Conservation (phyloP, 345 rosid genomes). For the Sisymbrium altissimum region DNA sequence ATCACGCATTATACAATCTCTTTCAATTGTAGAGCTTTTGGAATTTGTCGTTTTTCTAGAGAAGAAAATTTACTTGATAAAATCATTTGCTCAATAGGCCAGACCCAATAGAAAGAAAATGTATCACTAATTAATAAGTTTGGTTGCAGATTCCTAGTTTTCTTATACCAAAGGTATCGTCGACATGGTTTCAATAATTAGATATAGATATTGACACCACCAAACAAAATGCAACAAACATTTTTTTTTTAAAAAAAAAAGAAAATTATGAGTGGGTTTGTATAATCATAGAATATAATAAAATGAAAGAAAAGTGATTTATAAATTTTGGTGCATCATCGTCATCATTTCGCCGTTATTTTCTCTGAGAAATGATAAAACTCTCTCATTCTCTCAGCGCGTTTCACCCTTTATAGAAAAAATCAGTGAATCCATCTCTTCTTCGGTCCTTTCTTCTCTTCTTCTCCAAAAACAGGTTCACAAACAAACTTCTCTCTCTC, state of each 20-base stretch:
- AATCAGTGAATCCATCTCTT: slow-evolving; percentile 12
- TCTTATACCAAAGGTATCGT: background rate
- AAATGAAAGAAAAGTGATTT: background rate
- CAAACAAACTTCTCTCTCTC: background rate
- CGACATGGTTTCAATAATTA: background rate
- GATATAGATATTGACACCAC: background rate
- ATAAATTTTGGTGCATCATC: background rate
- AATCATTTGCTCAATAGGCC: too few relatives aligned
- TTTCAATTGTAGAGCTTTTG: background rate
- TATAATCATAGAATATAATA: background rate
- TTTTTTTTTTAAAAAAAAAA: background rate
- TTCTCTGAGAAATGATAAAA: background rate
- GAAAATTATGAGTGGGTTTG: background rate
- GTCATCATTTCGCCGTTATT: background rate
- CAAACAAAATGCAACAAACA: background rate
- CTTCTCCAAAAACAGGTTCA: slow-evolving; percentile 20
- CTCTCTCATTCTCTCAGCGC: slow-evolving; percentile 11
- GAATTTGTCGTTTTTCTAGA: too few relatives aligned
- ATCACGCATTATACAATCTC: background rate
- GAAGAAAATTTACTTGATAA: too few relatives aligned
- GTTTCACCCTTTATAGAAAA: slow-evolving; percentile 10
- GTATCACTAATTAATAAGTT: background rate
- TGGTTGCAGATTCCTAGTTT: background rate
- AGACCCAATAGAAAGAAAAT: background rate
- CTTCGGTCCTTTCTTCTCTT: background rate